These are phyloP conservation scores for Phoenix roebelenii DNA, from an alignment of 176 grass and related monocot species.

Conservation along the genomic window DNA sequence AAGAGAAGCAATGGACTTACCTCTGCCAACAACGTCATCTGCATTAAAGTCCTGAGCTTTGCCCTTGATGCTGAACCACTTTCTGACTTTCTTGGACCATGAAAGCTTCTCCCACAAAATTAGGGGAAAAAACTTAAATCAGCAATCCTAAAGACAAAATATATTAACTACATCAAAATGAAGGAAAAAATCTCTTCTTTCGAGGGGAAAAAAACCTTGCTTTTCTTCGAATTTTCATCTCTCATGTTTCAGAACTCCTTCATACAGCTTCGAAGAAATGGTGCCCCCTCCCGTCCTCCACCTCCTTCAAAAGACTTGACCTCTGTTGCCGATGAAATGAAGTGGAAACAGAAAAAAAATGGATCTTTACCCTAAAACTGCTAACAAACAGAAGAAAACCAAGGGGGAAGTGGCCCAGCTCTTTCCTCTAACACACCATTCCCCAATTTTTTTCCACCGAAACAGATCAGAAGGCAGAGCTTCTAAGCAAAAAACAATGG, in stretches of 20 bases:
- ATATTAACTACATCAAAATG: not conserved
- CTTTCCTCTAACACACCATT: too few relatives aligned
- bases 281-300: slow-evolving; percentile 17
- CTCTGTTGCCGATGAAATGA: not conserved
- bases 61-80: slow-evolving; percentile 95
- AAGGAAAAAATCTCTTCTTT: not conserved
- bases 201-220: slow-evolving; percentile 7
- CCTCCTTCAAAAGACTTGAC: not conserved
- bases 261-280: slow-evolving; percentile 39
- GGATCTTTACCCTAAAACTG: slow-evolving; percentile 12
- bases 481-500: too few relatives aligned
- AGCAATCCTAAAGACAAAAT: not conserved
- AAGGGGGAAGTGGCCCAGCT: not conserved
- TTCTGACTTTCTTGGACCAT: slow-evolving; percentile 90
- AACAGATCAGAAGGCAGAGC: too few relatives aligned
- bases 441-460: too few relatives aligned
- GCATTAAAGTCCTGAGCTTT: slow-evolving; percentile 70
- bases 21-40: slow-evolving; percentile 51
- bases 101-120: slow-evolving; percentile 59
- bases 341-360: slow-evolving; percentile 3
- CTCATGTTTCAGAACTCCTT: slow-evolving; percentile 66
- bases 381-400: not conserved
- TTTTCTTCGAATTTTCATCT: slow-evolving; percentile 55
- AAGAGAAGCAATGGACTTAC: slow-evolving; percentile 18
- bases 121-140: slow-evolving; percentile 8